Evolutionary conservation across 2,329 filamentous ascomycete genomes (phyloP), one percentile per base, ranked within the genome.

Genomic region (Tolypocladium capitatum): DNA sequence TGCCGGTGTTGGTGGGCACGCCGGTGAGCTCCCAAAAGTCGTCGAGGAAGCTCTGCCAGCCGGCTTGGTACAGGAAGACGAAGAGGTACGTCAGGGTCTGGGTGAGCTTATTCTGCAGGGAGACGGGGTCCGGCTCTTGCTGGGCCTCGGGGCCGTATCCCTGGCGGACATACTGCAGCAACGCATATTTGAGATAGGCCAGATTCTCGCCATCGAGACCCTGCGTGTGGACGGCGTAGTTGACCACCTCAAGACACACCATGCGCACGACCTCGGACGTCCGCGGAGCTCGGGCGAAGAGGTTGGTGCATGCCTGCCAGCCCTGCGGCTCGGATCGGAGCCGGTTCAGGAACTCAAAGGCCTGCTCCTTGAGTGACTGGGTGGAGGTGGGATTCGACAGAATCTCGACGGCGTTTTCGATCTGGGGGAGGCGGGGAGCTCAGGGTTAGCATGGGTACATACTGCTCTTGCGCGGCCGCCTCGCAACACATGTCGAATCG

Each of bases 41-140:
- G 59, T 94, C 86, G 62, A 98, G 82, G 66, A 96, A 97, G 50
- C 73, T 80, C 58, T 86, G 78, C 92, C 92, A 98, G 34, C 85
- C 84, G 46, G 84, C 80, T 46, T 81, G 81, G 65, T 98, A 98
- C 47, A 94, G 75, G 13, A 83, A 80, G 33, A 88, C 84, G 65
- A 98, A 98, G 45, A 98, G 81, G 60, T 88, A 92, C 10, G 92
- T 98, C 58, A 98, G 71, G 13, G 90, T 95, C 69, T 98, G 92
- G 42, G 91, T 90, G 55, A 98, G 80, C 69, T 98, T 98, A 71
- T 97, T 98, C 68, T 97, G 91, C 40, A 98, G 83, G 54, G 79
- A 78, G 24, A 80, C 65, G 9, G 83, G 79, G 63, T 98, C 92
- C 53, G 82, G 68, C 49, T 74, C 71, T 49, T 76, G 74, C 48